A percentile compares a stretch with the other conserved stretches of the same genome.
These are phyloP conservation scores for Serendipita sp. DNA, from an alignment of 768 basidiomycete species.

Conservation along the genomic window DNA sequence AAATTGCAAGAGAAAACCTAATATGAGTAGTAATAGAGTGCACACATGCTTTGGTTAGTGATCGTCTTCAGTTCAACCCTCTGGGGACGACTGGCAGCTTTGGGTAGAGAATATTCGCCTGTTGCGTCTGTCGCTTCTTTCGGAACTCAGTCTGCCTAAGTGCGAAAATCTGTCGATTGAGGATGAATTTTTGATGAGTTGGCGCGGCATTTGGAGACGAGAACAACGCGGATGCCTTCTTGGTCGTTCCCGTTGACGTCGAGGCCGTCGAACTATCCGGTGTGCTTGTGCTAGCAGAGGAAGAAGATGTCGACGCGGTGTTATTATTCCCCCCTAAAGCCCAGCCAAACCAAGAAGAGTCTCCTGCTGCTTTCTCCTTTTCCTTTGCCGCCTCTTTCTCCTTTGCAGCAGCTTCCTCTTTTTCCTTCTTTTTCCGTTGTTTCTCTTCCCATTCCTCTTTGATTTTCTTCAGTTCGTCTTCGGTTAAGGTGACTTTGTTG, in stretches of 20 bases:
- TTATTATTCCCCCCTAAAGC: slow-evolving; percentile 21
- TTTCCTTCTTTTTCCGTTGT: slow-evolving; percentile 44
- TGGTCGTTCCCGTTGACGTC: slow-evolving; percentile 13
- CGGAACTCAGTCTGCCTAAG: slow-evolving; percentile 68
- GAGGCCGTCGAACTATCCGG: slow-evolving; percentile 22
- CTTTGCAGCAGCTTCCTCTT: slow-evolving; percentile 31
- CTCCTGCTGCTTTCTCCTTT: slow-evolving; percentile 14
- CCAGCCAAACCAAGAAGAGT: slow-evolving; percentile 17
- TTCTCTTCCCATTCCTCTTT: slow-evolving; percentile 70
- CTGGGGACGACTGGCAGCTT: slow-evolving; percentile 49
- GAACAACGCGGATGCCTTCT: slow-evolving; percentile 12
- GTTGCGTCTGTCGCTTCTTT: slow-evolving; percentile 46
- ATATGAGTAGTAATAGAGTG: no score
- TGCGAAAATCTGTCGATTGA: slow-evolving; percentile 74
- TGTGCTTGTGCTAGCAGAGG: slow-evolving; percentile 19
- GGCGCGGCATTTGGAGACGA: slow-evolving; percentile 8
- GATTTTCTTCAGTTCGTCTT: slow-evolving; percentile 63
- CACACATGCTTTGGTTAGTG: no score
- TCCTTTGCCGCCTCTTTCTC: slow-evolving; percentile 25
- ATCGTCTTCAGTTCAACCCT: not conserved
- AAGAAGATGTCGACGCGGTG: no score
- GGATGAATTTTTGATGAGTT: slow-evolving; percentile 52
- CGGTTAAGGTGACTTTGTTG: slow-evolving; percentile 23
- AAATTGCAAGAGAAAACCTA: no score
- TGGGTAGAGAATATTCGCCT: slow-evolving; percentile 55